These are phyloP conservation scores for Colletotrichum falcatum DNA, from an alignment of 2,329 filamentous ascomycete species.

Conservation along the genomic window DNA sequence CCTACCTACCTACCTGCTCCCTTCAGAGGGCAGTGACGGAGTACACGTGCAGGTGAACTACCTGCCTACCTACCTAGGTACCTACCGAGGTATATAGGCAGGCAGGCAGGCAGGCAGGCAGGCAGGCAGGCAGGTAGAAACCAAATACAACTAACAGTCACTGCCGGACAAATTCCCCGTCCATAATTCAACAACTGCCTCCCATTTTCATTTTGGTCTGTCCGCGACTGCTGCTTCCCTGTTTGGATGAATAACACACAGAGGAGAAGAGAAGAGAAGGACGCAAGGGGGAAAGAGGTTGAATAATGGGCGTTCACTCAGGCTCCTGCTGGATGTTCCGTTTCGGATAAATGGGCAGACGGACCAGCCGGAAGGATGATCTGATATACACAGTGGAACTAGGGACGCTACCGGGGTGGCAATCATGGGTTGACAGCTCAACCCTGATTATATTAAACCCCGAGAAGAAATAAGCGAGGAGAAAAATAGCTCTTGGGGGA, in stretches of 20 bases:
- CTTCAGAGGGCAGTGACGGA: not conserved
- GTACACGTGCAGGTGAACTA: not conserved
- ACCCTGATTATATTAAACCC: constrained; percentile 7
- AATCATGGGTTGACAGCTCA: not conserved
- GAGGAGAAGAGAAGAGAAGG: not conserved
- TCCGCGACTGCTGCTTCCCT: not conserved
- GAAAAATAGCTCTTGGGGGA: not conserved
- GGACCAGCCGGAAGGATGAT: constrained; percentile 1
- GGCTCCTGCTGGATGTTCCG: constrained; percentile 5
- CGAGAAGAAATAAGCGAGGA: not conserved
- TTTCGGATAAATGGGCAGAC: not conserved
- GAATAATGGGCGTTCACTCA: constrained; percentile 8
- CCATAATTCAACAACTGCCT: not conserved
- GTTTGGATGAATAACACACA: not conserved
- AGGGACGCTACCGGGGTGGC: constrained; percentile 6
- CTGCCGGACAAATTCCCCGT: constrained; percentile 9
- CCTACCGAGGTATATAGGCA: too few relatives aligned
- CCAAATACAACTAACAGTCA: not conserved
- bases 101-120: too few relatives aligned
- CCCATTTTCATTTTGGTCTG: not conserved
- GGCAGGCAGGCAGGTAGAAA: too few relatives aligned
- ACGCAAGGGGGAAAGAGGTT: not conserved
- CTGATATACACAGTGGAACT: not conserved
- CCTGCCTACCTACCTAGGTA: not conserved
- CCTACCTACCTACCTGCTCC: not conserved